These are phyloP conservation scores for Xylaria longipes DNA, from an alignment of 495 filamentous ascomycete genomes.

Conservation along the genomic window DNA sequence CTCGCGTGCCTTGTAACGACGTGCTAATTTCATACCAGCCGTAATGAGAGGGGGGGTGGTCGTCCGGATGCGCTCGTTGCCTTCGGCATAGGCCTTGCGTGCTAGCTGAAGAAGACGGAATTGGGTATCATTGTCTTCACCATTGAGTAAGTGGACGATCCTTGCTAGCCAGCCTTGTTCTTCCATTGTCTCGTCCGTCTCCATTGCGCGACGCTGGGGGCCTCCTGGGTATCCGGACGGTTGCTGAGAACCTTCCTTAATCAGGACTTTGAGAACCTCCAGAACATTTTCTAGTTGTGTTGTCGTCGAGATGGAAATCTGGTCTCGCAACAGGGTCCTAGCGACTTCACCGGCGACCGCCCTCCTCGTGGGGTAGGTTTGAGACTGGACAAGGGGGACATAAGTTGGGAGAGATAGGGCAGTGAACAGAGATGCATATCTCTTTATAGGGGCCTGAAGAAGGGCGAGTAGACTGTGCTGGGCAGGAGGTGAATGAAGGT, in stretches of 20 bases:
- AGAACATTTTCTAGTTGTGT: slow-evolving; percentile 88
- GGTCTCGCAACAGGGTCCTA: slow-evolving; percentile 76
- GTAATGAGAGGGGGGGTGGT: slow-evolving; percentile 94
- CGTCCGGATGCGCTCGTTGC: slow-evolving; percentile 93
- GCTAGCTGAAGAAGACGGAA: slow-evolving; percentile 92
- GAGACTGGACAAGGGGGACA: slow-evolving; percentile 84
- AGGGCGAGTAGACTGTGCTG: slow-evolving; percentile 90
- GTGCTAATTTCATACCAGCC: slow-evolving; percentile 85
- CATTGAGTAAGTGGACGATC: slow-evolving; percentile 85
- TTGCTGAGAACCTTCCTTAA: slow-evolving; percentile 89
- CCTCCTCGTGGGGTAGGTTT: slow-evolving; percentile 91
- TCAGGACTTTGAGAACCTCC: slow-evolving; percentile 84
- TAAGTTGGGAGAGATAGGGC: slow-evolving; percentile 90
- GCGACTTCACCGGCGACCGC: slow-evolving; percentile 89
- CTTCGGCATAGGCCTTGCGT: slow-evolving; percentile 86
- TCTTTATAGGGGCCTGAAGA: slow-evolving; percentile 84
- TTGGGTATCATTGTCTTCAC: slow-evolving; percentile 87
- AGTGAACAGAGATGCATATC: slow-evolving; percentile 92
- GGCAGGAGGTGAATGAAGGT: slow-evolving; percentile 84
- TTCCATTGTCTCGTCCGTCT: slow-evolving; percentile 94
- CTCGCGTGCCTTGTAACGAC: slow-evolving; percentile 87
- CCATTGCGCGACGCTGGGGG: slow-evolving; percentile 71
- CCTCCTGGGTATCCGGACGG: slow-evolving; percentile 82
- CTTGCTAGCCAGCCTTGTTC: slow-evolving; percentile 96
- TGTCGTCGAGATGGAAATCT: slow-evolving; percentile 74